Percentiles rank a stretch among this genome's conserved stretches.
Evolutionary conservation across 2,329 filamentous ascomycete species (phyloP).

Genomic region (Lasiodiplodia sp.): DNA sequence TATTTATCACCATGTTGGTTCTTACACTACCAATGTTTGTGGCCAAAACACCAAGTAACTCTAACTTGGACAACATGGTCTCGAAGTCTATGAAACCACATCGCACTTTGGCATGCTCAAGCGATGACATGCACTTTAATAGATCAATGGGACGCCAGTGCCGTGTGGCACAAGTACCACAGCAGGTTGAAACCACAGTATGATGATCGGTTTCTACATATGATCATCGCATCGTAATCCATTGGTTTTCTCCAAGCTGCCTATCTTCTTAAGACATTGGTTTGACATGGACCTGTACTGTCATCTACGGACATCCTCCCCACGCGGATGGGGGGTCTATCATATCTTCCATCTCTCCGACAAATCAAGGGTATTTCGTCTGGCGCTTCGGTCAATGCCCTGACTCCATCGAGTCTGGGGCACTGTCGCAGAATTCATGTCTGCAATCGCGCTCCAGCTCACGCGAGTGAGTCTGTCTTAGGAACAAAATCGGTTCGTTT

Average conservation of each 20-base stretch:
- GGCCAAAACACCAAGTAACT: background rate
- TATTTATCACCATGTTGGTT: too few relatives aligned
- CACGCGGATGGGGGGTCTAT: background rate
- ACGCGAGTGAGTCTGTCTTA: background rate
- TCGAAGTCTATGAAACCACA: background rate
- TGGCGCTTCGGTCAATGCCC: background rate
- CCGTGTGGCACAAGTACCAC: background rate
- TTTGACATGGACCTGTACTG: slow-evolving; percentile 1
- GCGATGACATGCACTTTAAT: background rate
- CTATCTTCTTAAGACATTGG: background rate
- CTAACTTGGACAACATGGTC: background rate
- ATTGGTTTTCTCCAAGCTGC: background rate
- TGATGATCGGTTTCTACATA: slow-evolving; percentile 1
- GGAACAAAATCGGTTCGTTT: background rate
- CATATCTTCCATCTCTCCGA: background rate
- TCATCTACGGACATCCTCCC: slow-evolving; percentile 15
- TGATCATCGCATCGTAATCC: slow-evolving; percentile 10
- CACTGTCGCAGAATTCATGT: background rate
- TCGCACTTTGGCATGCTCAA: background rate
- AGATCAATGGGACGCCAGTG: background rate
- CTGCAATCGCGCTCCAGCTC: background rate
- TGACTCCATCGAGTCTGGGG: background rate
- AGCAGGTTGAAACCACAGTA: background rate
- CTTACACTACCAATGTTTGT: background rate
- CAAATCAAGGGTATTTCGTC: background rate